Evolutionary conservation across 345 rosid species (phyloP).

Genomic region (Clarkia xantiana): DNA sequence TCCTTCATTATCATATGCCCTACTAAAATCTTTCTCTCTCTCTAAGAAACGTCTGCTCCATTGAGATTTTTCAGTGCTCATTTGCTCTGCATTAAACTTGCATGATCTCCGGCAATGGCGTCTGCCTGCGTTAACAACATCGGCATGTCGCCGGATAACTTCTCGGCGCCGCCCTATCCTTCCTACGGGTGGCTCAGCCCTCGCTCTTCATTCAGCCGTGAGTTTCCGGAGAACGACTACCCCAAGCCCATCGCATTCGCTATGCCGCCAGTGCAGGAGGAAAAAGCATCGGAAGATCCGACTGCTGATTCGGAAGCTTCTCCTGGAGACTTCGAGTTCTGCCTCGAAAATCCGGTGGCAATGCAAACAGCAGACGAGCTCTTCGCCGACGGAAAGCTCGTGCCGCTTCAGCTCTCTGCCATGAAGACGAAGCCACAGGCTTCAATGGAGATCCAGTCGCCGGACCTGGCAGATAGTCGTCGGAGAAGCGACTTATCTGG

Average conservation of each 20-base stretch:
- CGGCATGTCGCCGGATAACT: slow-evolving; percentile 41
- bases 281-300: background rate
- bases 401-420: slow-evolving; percentile 48
- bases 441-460: slow-evolving; percentile 12
- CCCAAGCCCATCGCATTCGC: slow-evolving; percentile 15
- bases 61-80: too few species aligned
- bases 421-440: slow-evolving; percentile 9
- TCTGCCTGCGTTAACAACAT: slow-evolving; percentile 75
- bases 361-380: slow-evolving; percentile 93
- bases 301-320: slow-evolving; percentile 8
- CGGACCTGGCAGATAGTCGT: slow-evolving; percentile 21
- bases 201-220: slow-evolving; percentile 40
- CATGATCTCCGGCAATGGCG: slow-evolving; percentile 39
- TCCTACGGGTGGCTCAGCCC: slow-evolving; percentile 59
- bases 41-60: too few species aligned
- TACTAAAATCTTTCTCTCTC: too few species aligned
- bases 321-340: slow-evolving; percentile 71
- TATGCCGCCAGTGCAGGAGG: slow-evolving; percentile 5
- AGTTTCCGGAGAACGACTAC: slow-evolving; percentile 2
- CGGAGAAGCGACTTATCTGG: slow-evolving; percentile 32
- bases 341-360: slow-evolving; percentile 60
- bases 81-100: background rate
- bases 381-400: slow-evolving; percentile 71
- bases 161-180: slow-evolving; percentile 20
- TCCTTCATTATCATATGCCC: too few species aligned